Evolutionary conservation across 345 rosid species (phyloP), one percentile per base, ranked within the genome.

Genomic region (Lepidium aucheri): DNA sequence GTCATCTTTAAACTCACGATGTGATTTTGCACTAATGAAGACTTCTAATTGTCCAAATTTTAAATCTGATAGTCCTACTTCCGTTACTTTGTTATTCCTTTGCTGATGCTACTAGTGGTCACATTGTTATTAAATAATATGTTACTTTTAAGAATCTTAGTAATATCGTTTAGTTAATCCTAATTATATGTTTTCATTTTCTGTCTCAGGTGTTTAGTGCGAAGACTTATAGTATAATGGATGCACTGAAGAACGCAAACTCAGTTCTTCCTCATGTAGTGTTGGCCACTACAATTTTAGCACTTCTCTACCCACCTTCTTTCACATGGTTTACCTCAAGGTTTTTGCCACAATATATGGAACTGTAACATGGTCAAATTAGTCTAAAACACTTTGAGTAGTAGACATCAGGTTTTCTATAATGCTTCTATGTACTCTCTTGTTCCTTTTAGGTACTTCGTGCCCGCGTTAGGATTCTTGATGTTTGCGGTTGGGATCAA

Each of bases 401-500:
- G 43, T 44, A 7, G 18, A 50, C 5, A 38, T 40, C 10, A 44
- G 51, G 10, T 20, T 46, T 18, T 20, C 58, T 47, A 24, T 65
- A 51, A 40, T 0, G 0, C 26, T 15, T 57, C 22, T 8, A 3
- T 38, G 43, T 46, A 5, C 52, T 47, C 5, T 65, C 49, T 62
- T 68, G 30, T 56, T 56, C 63, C 0, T 6, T 67, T 65, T 71
- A 93, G 98, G 91, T 93, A 88, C 79, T 93, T 90, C 40, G 97
- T 90, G 10, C 95, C 97, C 3, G 98, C 97, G 14, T 78, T 93
- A 60, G 99, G 99, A 14, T 90, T 90, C 81, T 73, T 90, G 87
- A 93, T 93, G 97, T 93, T 93, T 81, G 97, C 99, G 8, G 97
- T 93, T 45, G 97, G 99, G 45, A 83, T 90, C 66, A 93, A 88